Evolutionary conservation across 1,284 basidiomycete species (phyloP).

Genomic region (Baeospora myosura): DNA sequence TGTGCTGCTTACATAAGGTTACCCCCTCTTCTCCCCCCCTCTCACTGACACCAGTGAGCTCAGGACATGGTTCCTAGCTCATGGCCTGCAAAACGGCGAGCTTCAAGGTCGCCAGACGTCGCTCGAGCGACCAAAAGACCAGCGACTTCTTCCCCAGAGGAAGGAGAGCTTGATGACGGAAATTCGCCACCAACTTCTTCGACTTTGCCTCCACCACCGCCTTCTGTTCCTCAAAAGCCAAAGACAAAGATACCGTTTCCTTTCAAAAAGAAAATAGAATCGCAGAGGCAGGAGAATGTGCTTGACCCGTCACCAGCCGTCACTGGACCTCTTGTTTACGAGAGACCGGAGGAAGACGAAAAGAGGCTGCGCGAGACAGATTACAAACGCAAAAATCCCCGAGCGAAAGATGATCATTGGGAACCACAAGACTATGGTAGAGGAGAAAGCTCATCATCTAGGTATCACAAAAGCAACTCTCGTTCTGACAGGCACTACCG

Average conservation of each 20-base stretch:
- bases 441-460: not conserved
- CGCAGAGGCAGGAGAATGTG: constrained; percentile 4
- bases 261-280: constrained; percentile 53
- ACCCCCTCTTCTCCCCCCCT: too few species aligned
- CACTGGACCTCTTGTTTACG: constrained; percentile 27
- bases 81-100: constrained; percentile 45
- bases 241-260: constrained; percentile 58
- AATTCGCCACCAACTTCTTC: constrained; percentile 14
- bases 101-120: constrained; percentile 41
- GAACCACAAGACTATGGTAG: constrained; percentile 20
- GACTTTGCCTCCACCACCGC: constrained; percentile 2
- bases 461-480: not conserved
- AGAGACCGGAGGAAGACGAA: constrained; percentile 37
- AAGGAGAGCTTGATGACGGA: constrained; percentile 63
- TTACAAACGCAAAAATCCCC: constrained; percentile 9
- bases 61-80: too few species aligned
- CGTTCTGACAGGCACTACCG: constrained; percentile 16
- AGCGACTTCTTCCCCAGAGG: constrained; percentile 64
- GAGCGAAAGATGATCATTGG: constrained; percentile 23
- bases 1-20: too few species aligned
- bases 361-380: constrained; percentile 29
- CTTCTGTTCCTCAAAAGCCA: constrained; percentile 1
- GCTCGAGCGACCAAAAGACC: constrained; percentile 47
- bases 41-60: too few species aligned
- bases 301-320: constrained; percentile 13